Conservation (phyloP, 2,329 filamentous ascomycete genomes). For the Aureobasidium sp. region DNA sequence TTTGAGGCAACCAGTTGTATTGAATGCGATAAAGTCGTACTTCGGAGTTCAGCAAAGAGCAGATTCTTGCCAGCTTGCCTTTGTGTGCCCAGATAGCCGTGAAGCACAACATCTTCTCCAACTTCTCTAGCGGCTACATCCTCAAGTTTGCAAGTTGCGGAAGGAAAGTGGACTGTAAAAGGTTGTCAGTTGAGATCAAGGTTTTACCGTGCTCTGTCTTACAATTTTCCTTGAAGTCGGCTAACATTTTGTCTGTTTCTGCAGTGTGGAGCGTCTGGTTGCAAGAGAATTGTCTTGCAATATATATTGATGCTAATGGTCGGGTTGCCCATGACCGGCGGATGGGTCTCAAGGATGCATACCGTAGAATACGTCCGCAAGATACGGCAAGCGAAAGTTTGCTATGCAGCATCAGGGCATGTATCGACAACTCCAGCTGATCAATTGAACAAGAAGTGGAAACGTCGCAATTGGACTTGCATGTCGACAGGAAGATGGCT, state of each 20-base stretch:
- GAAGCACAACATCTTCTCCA: constrained; percentile 44
- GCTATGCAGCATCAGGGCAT: constrained; percentile 23
- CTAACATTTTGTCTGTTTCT: not conserved
- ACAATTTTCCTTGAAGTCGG: constrained; percentile 26
- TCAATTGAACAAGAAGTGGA: not conserved
- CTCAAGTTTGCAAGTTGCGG: constrained; percentile 35
- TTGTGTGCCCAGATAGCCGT: constrained; percentile 66
- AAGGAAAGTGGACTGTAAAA: constrained; percentile 40
- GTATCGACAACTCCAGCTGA: not conserved
- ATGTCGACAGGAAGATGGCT: not conserved
- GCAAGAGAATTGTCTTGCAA: not conserved
- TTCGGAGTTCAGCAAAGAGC: constrained; percentile 58
- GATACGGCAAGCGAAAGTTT: not conserved
- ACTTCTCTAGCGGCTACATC: constrained; percentile 21
- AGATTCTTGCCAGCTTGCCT: constrained; percentile 62
- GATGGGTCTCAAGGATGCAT: not conserved
- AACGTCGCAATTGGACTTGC: not conserved
- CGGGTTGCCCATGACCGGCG: not conserved
- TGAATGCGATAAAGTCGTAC: constrained; percentile 33
- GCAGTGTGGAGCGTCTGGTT: not conserved
- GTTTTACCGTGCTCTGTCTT: not conserved
- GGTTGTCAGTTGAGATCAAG: not conserved
- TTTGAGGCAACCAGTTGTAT: constrained; percentile 29
- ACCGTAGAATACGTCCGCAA: not conserved
- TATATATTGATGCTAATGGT: not conserved